Percentiles rank a stretch among this genome's conserved stretches.
phyloP scores from a whole-genome alignment of 805 yeast genomes.

The Wickerhamomyces xylosicus region DNA sequence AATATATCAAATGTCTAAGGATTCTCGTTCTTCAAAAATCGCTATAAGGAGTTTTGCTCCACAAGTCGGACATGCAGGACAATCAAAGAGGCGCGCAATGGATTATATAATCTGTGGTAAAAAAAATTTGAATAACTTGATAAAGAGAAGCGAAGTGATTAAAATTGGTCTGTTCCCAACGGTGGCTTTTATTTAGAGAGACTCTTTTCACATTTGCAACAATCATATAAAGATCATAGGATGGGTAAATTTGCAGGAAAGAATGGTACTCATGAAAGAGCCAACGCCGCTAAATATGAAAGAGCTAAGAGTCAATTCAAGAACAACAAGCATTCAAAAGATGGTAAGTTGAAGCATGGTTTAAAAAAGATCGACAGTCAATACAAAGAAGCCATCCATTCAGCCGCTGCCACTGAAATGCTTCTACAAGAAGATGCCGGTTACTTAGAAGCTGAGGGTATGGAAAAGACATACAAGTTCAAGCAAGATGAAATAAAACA shows the following conservation, averaged over 20 bases:
- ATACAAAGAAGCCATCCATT: constrained; percentile 65
- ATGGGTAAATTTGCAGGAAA: constrained; percentile 18
- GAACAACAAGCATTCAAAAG: constrained; percentile 31
- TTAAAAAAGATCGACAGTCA: constrained; percentile 59
- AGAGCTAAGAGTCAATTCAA: constrained; percentile 12
- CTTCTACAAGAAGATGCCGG: constrained; percentile 81
- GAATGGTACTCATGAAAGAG: constrained; percentile 19
- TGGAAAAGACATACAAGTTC: constrained; percentile 87
- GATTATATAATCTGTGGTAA: too few relatives aligned
- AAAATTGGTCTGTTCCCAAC: not conserved
- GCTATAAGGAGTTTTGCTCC: too few relatives aligned
- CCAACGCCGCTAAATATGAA: constrained; percentile 22
- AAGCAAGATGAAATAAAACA: constrained; percentile 68
- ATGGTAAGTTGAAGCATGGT: constrained; percentile 53
- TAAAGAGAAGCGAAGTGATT: not conserved
- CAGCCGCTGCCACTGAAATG: constrained; percentile 82
- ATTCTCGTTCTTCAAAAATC: too few relatives aligned
- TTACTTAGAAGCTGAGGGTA: constrained; percentile 80
- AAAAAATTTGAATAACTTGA: too few relatives aligned
- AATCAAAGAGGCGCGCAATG: too few relatives aligned
- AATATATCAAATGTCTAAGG: too few relatives aligned
- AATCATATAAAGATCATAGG: not conserved
- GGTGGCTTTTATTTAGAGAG: not conserved
- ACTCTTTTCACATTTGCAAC: not conserved
- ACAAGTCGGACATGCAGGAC: too few relatives aligned